These are phyloP conservation scores for Marasmius oreades DNA, from an alignment of 1,284 basidiomycete species.

Conservation along the genomic window DNA sequence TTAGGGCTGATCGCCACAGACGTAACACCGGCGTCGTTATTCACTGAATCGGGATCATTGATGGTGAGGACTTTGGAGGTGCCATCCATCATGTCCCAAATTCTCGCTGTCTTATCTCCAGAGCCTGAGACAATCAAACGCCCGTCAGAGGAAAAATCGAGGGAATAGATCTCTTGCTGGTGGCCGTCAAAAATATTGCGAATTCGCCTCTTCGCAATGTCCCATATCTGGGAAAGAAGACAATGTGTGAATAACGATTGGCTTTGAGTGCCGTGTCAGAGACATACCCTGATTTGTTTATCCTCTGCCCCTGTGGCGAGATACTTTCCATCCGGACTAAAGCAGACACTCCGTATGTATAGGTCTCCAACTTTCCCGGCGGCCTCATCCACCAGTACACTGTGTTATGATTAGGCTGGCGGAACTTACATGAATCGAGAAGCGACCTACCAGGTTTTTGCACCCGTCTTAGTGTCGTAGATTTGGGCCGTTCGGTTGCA, in stretches of 20 bases:
- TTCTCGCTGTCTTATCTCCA: constrained; percentile 85
- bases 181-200: constrained; percentile 79
- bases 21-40: constrained; percentile 76
- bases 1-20: constrained; percentile 81
- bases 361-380: constrained; percentile 69
- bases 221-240: constrained; percentile 71
- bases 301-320: constrained; percentile 86
- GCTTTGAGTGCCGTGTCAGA: constrained; percentile 1
- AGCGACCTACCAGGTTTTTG: constrained; percentile 52
- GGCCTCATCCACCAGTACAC: constrained; percentile 66
- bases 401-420: constrained; percentile 22
- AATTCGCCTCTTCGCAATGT: constrained; percentile 73
- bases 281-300: constrained; percentile 71
- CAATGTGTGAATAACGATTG: constrained; percentile 6
- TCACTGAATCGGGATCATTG: constrained; percentile 49
- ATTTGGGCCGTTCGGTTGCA: constrained; percentile 77
- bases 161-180: constrained; percentile 87
- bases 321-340: constrained; percentile 78
- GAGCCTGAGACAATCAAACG: constrained; percentile 85
- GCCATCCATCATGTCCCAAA: constrained; percentile 80
- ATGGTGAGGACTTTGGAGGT: constrained; percentile 58
- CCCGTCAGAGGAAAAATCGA: constrained; percentile 84
- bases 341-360: constrained; percentile 83
- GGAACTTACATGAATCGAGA: background rate
- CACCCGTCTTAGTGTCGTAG: constrained; percentile 71